Percentiles rank a stretch among this genome's conserved stretches.
These are phyloP conservation scores for Pichia sp. DNA, from an alignment of 1,139 yeast species.

Conservation along the genomic window DNA sequence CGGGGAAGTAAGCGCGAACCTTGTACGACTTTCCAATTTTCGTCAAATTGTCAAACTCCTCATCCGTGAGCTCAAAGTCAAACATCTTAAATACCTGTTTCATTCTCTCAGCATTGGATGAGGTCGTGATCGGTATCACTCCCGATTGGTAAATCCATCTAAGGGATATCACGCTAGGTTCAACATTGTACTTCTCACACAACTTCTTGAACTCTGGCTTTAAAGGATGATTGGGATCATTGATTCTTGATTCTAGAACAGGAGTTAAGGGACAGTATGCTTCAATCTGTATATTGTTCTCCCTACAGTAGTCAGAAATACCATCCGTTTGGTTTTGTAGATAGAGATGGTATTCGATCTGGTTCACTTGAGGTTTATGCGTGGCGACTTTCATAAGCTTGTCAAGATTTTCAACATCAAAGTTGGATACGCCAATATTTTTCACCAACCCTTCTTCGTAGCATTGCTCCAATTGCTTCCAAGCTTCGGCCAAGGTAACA, in stretches of 20 bases:
- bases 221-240: slow-evolving; percentile 28
- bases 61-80: slow-evolving; percentile 48
- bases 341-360: slow-evolving; percentile 66
- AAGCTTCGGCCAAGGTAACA: slow-evolving; percentile 33
- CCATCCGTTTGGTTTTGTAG: slow-evolving; percentile 66
- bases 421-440: slow-evolving; percentile 50
- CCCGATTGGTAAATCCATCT: slow-evolving; percentile 67
- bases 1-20: slow-evolving; percentile 12
- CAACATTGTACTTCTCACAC: slow-evolving; percentile 43
- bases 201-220: slow-evolving; percentile 39
- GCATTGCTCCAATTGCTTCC: slow-evolving; percentile 35
- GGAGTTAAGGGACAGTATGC: slow-evolving; percentile 56
- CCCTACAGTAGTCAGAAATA: slow-evolving; percentile 41
- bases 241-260: slow-evolving; percentile 32
- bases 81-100: slow-evolving; percentile 48
- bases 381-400: slow-evolving; percentile 38
- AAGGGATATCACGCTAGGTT: slow-evolving; percentile 56
- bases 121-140: slow-evolving; percentile 72
- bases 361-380: slow-evolving; percentile 60
- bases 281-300: slow-evolving; percentile 43
- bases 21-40: slow-evolving; percentile 31
- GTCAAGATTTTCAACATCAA: slow-evolving; percentile 37
- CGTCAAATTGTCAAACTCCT: slow-evolving; percentile 44
- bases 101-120: slow-evolving; percentile 57
- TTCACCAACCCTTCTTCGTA: slow-evolving; percentile 33